Base-by-base conservation (phyloP, 441 rosid species). In the Gossypium davidsonii region DNA sequence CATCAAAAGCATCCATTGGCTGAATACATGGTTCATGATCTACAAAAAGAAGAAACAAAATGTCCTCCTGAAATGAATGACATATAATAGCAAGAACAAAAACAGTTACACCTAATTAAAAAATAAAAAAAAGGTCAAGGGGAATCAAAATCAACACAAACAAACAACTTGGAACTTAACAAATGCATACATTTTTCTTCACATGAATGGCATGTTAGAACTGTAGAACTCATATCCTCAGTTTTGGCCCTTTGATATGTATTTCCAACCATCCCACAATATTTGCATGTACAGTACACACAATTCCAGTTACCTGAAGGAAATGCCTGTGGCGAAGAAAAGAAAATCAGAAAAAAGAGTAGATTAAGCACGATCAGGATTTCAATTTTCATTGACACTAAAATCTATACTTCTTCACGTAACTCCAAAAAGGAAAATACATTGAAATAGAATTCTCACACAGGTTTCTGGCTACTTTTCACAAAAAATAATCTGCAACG, bases 281-380 rank as follows among this genome's bases (percentile, higher is more conserved):
- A 88, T 85, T 95, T 93, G 83, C 99, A 95, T 21, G 88, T 84
- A 87, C 99, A 95, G 80, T 84, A 85, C 73, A 88, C 78, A 83
- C 98, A 95, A 76, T 85, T 84, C 99, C 99, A 95, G 56, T 86
- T 81, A 68, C 96, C 96, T 56, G 88, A 83, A 78, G 99, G 98
- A 73, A 91, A 89, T 70, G 78, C 87, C 98, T 95, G 93, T 80
- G 65, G 37, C 59, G 23, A 79, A 39, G 56, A 18, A 72, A 77
- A 73, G 21, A 74, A 73, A 64, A 53, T 57, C 20, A 66, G 75
- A 59, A 74, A 72, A 61, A 80, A 70, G 25, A 72, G 65, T 55
- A 80, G 37, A 61, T 72, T 57, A 70, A 42, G 57, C 39, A 44
- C 28, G 58, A 62, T 25, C 26, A 58, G 14, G 34, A 68, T 34